Evolutionary conservation across 2,329 filamentous ascomycete species (phyloP), one percentile per base, ranked within the genome.

Genomic region (Paraconiothyrium sp.): DNA sequence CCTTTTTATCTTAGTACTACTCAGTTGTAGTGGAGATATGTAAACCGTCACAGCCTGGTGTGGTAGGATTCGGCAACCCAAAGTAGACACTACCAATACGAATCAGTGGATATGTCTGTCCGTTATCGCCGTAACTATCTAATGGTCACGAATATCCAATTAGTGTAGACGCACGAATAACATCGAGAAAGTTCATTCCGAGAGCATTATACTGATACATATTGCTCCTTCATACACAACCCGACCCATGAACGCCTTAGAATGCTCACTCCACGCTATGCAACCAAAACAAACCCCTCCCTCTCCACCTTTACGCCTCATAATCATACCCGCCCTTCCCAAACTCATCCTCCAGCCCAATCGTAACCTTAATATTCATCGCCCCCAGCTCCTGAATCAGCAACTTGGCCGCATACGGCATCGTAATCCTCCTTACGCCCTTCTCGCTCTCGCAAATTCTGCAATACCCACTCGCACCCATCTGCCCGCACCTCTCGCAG

Each of bases 321-420:
- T 52, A 57, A 41, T 62, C 57, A 58, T 59, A 58, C 54, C 44
- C 54, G 52, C 57, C 50, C 65, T 37, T 56, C 30, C 62, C 5
- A 78, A 99, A 99, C 81, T 98, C 93, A 76, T 99, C 95, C 72
- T 93, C 93, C 67, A 99, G 81, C 83, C 94, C 92, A 80, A 99
- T 83, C 60, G 92, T 86, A 62, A 97, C 94, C 64, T 94, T 92
- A n/a, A 99, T 93, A 78, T 99, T 99, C 95, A 99, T 99, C 78
- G 93, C 97, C 75, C 97, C 90, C 73, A 99, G 81, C 82, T 99
- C 95, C 83, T 99, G 95, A 52, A 98, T 92, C 59, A 99, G 83
- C 75, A 99, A 82, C 85, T 99, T 98, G 0, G 95, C 95, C 20
- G 95, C 95, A 79, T 99, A 99, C 37, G 95, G 95, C 86, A 99